Conservation (phyloP, 1,139 yeast genomes). For the Yamadazyma blattariae region DNA sequence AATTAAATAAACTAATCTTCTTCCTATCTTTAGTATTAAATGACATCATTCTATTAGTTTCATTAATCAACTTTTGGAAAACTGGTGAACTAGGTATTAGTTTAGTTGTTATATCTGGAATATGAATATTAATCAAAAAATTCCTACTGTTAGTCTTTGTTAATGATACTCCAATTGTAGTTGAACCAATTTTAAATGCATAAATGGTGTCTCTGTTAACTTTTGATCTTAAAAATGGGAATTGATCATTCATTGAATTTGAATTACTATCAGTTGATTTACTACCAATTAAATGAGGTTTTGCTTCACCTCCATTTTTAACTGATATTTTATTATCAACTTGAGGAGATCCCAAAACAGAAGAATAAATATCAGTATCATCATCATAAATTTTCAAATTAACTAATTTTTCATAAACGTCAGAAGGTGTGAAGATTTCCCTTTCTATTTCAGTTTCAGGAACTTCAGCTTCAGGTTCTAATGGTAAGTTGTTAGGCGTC, state of each 20-base stretch:
- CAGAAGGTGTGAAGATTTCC: conserved; percentile 12
- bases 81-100: conserved; percentile 25
- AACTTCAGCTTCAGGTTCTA: no score
- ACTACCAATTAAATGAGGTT: conserved; percentile 6
- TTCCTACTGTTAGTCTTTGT: conserved; percentile 11
- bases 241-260: conserved; percentile 3
- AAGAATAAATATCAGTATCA: conserved; percentile 26
- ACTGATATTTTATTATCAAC: conserved; percentile 19
- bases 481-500: no score
- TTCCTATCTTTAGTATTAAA: not conserved
- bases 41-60: conserved; percentile 5
- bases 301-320: conserved; percentile 17
- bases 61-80: conserved; percentile 18
- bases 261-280: no score
- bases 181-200: not conserved
- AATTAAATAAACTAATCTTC: not conserved
- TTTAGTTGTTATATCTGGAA: conserved; percentile 40
- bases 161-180: conserved; percentile 8
- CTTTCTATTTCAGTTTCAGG: conserved; percentile 14
- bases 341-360: conserved; percentile 22
- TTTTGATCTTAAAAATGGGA: conserved; percentile 4
- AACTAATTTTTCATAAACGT: conserved; percentile 14
- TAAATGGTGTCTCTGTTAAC: conserved; percentile 5
- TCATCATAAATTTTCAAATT: conserved; percentile 23
- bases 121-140: conserved; percentile 26